Evolutionary conservation across 164 flowering plant genomes (phyloP), one percentile per base, ranked within the genome.

Genomic region (Chimonanthus salicifolius): DNA sequence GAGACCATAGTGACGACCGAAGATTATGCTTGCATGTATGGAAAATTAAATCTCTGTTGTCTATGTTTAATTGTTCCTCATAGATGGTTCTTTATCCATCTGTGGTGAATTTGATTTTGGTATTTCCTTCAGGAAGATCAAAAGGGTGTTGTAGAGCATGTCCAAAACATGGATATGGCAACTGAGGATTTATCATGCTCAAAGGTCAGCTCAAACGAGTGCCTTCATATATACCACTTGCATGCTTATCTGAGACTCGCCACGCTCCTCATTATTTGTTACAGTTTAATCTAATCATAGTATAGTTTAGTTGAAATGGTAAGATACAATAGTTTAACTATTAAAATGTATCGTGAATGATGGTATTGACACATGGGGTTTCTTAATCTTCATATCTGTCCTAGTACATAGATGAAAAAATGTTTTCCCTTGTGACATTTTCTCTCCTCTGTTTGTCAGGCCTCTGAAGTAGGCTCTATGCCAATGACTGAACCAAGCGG

Each of bases 121-220:
- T 47, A 45, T 49, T 49, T 4, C 5, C 58, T 47, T 3, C 84
- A 84, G 90, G 88, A 82, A 44, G 78, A 74, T 70, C 83, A 72
- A 65, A 83, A 80, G 81, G 87, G 70, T 72, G 44, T n/a, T 10
- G 64, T 75, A 44, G 86, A 84, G 72, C 81, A 79, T 49, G 70
- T 54, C 47, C 77, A 78, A 76, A 76, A 79, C 47, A 68, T 74
- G 16, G 80, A 80, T 16, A 48, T 74, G 51, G 64, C 70, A 44
- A 68, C 60, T 7, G 86, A 80, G 46, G 88, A 84, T 11, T n/a
- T 74, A 62, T 46, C 80, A 43, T 58, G 71, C 76, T 71, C 78
- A 49, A 85, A 87, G 86, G 90, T 87, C 70, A 33, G 33, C 33
- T 33, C 33, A 33, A 33, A 33, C 33, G 33, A 33, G 33, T 33